Conservation (phyloP, 2,329 filamentous ascomycete genomes). For the Fusarium sp. region DNA sequence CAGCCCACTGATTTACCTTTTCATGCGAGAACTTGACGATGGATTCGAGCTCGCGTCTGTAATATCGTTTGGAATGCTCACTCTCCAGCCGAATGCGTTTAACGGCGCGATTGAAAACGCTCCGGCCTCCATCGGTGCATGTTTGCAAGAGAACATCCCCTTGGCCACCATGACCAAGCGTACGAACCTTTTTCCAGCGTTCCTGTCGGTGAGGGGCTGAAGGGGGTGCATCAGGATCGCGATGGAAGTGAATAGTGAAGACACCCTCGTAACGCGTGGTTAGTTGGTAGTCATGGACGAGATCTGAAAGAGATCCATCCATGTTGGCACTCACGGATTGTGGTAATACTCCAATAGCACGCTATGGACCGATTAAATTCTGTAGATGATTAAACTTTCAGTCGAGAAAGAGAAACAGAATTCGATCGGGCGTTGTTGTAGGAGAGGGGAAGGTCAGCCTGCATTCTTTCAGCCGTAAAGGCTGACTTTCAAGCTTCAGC, state of each 20-base stretch:
- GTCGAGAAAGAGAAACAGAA: too few species aligned
- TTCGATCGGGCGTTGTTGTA: too few species aligned
- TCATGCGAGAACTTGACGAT: neutral
- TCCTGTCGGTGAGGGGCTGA: neutral
- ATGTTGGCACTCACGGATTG: too few species aligned
- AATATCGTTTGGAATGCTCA: neutral
- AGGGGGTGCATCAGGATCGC: neutral
- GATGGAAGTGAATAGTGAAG: neutral
- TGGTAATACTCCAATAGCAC: too few species aligned
- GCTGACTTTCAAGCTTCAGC: too few species aligned
- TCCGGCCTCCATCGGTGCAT: neutral
- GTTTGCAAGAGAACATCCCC: neutral
- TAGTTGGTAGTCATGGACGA: too few species aligned
- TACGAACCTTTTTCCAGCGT: neutral
- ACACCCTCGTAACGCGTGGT: too few species aligned
- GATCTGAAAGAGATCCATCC: too few species aligned
- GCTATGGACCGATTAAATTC: too few species aligned
- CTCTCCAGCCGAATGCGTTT: neutral
- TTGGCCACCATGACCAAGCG: neutral
- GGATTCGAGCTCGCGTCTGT: neutral
- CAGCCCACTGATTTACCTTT: neutral
- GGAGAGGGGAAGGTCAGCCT: too few species aligned
- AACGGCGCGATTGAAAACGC: neutral
- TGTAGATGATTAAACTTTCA: too few species aligned
- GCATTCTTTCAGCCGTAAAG: too few species aligned